phyloP scores from a whole-genome alignment of 2,329 filamentous ascomycete genomes.

The Colletotrichum higginsianum region DNA sequence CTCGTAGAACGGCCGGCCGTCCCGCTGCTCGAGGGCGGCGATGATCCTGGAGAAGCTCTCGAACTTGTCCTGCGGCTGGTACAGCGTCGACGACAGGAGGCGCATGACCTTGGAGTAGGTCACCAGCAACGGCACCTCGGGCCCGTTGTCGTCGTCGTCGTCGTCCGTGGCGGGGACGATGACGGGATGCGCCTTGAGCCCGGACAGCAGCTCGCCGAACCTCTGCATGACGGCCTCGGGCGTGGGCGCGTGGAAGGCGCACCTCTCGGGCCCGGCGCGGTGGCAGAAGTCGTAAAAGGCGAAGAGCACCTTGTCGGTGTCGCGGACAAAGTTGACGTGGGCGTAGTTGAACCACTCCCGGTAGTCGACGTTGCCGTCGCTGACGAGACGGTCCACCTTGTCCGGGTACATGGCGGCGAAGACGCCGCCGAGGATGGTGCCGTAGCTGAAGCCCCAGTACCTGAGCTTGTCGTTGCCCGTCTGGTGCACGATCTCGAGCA shows the following conservation, averaged over 20 bases:
- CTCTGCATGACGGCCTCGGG: slow-evolving; percentile 57
- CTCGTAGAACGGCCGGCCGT: slow-evolving; percentile 61
- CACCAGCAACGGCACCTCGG: slow-evolving; percentile 63
- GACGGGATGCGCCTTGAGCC: slow-evolving; percentile 60
- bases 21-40: slow-evolving; percentile 58
- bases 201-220: slow-evolving; percentile 56
- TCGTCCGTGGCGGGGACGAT: slow-evolving; percentile 51
- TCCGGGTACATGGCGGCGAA: slow-evolving; percentile 69
- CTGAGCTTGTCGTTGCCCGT: slow-evolving; percentile 59
- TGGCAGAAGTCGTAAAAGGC: slow-evolving; percentile 70
- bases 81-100: slow-evolving; percentile 60
- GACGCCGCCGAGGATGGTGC: slow-evolving; percentile 65
- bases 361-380: slow-evolving; percentile 69
- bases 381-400: slow-evolving; percentile 64
- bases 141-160: slow-evolving; percentile 46
- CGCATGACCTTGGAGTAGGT: slow-evolving; percentile 64
- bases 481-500: slow-evolving; percentile 62
- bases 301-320: slow-evolving; percentile 68
- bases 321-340: slow-evolving; percentile 64
- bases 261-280: slow-evolving; percentile 63
- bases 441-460: slow-evolving; percentile 71
- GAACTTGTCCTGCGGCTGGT: slow-evolving; percentile 61
- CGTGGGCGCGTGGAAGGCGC: slow-evolving; percentile 58
- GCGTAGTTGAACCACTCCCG: slow-evolving; percentile 66
- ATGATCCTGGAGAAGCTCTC: slow-evolving; percentile 59